Conservation (phyloP, 768 basidiomycete species). For the Amanita inopinata region DNA sequence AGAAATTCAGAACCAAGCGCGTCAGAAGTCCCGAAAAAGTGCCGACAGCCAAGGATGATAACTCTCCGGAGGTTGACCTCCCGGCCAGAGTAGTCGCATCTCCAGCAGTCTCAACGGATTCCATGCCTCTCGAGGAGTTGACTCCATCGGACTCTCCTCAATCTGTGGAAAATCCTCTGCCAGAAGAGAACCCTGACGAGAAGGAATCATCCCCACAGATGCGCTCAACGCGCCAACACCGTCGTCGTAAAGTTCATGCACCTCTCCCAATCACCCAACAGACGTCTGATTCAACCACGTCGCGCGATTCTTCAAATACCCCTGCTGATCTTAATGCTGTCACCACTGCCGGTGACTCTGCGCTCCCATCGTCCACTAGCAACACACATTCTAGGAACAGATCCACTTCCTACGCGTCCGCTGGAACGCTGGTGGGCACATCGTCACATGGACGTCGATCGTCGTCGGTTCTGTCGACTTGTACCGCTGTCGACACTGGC, state of each 20-base stretch:
- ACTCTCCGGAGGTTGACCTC: not conserved
- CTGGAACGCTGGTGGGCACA: conserved; percentile 24
- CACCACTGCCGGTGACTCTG: conserved; percentile 9
- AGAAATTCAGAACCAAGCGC: conserved; percentile 17
- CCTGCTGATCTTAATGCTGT: conserved; percentile 4
- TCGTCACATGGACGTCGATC: conserved; percentile 22
- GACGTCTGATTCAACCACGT: not conserved
- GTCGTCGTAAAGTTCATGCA: conserved; percentile 2
- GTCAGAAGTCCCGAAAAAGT: conserved; percentile 5
- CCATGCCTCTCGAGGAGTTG: conserved; percentile 6
- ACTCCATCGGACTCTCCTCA: conserved; percentile 3
- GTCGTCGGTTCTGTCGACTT: conserved; percentile 28
- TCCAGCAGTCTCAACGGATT: not conserved
- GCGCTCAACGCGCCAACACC: conserved; percentile 6
- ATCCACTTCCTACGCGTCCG: conserved; percentile 30
- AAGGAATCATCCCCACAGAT: conserved; percentile 6
- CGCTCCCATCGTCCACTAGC: not conserved
- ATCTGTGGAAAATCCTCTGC: not conserved
- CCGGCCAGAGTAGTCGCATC: not conserved
- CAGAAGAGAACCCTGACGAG: conserved; percentile 8
- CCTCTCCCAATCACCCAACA: not conserved
- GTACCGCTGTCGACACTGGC: conserved; percentile 25
- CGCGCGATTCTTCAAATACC: conserved; percentile 11
- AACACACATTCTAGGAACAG: conserved; percentile 25
- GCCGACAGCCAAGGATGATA: not conserved